Percentiles rank a stretch among this genome's conserved stretches.
phyloP scores from a whole-genome alignment of 2,329 filamentous ascomycete species.

The Dothiorella sarmentorum region DNA sequence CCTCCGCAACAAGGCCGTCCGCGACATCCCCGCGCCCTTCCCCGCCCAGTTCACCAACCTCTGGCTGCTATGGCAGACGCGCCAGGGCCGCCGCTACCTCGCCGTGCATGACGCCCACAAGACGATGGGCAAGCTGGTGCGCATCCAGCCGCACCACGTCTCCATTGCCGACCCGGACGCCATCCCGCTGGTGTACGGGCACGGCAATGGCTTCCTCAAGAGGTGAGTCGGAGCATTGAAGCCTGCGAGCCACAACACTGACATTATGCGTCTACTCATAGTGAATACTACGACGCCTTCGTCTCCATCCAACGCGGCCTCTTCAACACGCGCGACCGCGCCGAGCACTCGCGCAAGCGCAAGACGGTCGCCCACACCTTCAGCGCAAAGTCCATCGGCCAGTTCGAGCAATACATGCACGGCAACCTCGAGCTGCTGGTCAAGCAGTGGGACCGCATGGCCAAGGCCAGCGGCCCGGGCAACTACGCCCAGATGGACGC shows the following conservation, averaged over 20 bases:
- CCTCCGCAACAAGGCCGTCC: slow-evolving; percentile 54
- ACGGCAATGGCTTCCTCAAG: slow-evolving; percentile 51
- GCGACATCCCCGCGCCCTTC: slow-evolving; percentile 59
- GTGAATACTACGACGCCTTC: slow-evolving; percentile 87
- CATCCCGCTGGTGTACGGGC: slow-evolving; percentile 72
- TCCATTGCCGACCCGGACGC: slow-evolving; percentile 77
- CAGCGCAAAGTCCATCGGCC: slow-evolving; percentile 71
- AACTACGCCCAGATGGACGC: slow-evolving; percentile 66
- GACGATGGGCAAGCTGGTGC: slow-evolving; percentile 72
- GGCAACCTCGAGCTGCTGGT: slow-evolving; percentile 72
- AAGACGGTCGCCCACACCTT: slow-evolving; percentile 89
- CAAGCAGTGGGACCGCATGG: slow-evolving; percentile 66
- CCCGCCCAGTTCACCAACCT: slow-evolving; percentile 69
- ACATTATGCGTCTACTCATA: slow-evolving; percentile 32
- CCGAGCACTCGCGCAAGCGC: slow-evolving; percentile 81
- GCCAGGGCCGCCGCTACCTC: slow-evolving; percentile 57
- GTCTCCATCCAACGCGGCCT: slow-evolving; percentile 81
- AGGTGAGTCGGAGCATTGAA: slow-evolving; percentile 29
- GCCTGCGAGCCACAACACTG: background rate
- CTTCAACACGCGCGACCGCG: slow-evolving; percentile 83
- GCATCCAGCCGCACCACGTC: slow-evolving; percentile 81
- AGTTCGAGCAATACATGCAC: slow-evolving; percentile 89
- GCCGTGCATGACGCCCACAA: slow-evolving; percentile 70
- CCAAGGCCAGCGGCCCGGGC: slow-evolving; percentile 51
- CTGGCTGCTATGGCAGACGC: slow-evolving; percentile 67